Percentiles rank a stretch among this genome's conserved stretches.
phyloP scores from a whole-genome alignment of 768 basidiomycete genomes.

The Auricularia cornea region DNA sequence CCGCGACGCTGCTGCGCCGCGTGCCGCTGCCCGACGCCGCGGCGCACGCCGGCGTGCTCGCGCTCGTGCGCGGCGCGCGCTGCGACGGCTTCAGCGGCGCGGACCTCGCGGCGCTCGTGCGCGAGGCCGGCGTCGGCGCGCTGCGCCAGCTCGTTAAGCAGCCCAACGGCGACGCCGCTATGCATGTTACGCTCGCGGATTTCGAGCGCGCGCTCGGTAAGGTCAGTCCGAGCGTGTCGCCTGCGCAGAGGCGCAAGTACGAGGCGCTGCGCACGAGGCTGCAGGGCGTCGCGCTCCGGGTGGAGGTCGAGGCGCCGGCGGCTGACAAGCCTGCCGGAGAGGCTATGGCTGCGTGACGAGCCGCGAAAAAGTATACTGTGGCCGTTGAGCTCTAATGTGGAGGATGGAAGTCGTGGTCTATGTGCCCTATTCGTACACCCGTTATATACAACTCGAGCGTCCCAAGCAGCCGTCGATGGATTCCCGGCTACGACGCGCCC shows the following conservation, averaged over 20 bases:
- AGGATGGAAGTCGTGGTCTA: no score
- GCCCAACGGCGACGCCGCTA: constrained; percentile 24
- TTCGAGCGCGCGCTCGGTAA: constrained; percentile 70
- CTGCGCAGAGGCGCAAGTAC: constrained; percentile 73
- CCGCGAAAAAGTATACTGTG: no score
- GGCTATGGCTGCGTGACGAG: no score
- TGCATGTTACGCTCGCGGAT: constrained; percentile 54
- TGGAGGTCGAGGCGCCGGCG: no score
- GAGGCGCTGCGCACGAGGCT: constrained; percentile 74
- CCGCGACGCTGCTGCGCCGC: constrained; percentile 60
- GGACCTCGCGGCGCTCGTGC: constrained; percentile 77
- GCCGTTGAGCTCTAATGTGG: no score
- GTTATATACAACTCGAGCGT: no score
- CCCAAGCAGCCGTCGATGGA: background rate
- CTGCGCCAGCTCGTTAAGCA: constrained; percentile 40
- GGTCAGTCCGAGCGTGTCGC: constrained; percentile 79
- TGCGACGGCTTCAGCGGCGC: constrained; percentile 92
- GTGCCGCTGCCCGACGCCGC: constrained; percentile 46
- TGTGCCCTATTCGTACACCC: no score
- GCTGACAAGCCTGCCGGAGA: constrained; percentile 1
- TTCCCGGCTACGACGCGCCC: constrained; percentile 25
- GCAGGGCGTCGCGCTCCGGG: background rate
- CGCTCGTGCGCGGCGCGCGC: constrained; percentile 42
- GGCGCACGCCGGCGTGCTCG: constrained; percentile 24
- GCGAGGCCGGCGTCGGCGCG: constrained; percentile 86